Percentiles rank a stretch among this genome's conserved stretches.
Conservation (phyloP, 768 basidiomycete genomes). For the Lentinula raphanica region DNA sequence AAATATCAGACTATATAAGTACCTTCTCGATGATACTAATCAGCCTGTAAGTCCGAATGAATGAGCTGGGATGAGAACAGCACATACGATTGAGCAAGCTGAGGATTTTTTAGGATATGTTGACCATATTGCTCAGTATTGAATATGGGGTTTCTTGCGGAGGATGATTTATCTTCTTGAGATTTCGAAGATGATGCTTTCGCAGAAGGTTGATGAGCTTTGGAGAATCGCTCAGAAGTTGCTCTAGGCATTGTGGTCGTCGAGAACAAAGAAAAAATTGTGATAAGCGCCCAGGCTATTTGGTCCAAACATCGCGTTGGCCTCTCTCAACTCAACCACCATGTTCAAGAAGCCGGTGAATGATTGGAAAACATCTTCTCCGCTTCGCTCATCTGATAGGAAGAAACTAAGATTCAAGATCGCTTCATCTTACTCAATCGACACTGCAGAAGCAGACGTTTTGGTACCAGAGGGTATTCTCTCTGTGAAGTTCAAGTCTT, state of each 20-base stretch:
- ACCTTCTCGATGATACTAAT: constrained; percentile 62
- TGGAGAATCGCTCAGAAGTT: constrained; percentile 66
- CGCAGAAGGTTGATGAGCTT: constrained; percentile 59
- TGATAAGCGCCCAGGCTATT: background rate
- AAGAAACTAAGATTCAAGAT: constrained; percentile 65
- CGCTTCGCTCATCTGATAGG: constrained; percentile 67
- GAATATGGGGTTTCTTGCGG: constrained; percentile 81
- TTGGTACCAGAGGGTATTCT: constrained; percentile 73
- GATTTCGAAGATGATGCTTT: constrained; percentile 28
- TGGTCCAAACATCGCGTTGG: too few species aligned
- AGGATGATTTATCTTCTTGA: constrained; percentile 38
- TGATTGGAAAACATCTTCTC: constrained; percentile 69
- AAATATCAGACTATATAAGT: background rate
- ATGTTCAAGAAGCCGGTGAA: constrained; percentile 82
- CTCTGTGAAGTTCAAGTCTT: constrained; percentile 62
- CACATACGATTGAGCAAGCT: constrained; percentile 81
- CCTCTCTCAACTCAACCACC: background rate
- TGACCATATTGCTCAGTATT: constrained; percentile 95
- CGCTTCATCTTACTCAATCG: constrained; percentile 38
- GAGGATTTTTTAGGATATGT: constrained; percentile 94
- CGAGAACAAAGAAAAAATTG: constrained; percentile 4
- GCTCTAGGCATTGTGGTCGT: constrained; percentile 64
- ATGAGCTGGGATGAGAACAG: background rate
- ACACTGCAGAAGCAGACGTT: constrained; percentile 56
- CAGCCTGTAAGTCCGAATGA: constrained; percentile 11